Conservation (phyloP, 2,329 filamentous ascomycete genomes). For the Stagonosporopsis vannaccii region DNA sequence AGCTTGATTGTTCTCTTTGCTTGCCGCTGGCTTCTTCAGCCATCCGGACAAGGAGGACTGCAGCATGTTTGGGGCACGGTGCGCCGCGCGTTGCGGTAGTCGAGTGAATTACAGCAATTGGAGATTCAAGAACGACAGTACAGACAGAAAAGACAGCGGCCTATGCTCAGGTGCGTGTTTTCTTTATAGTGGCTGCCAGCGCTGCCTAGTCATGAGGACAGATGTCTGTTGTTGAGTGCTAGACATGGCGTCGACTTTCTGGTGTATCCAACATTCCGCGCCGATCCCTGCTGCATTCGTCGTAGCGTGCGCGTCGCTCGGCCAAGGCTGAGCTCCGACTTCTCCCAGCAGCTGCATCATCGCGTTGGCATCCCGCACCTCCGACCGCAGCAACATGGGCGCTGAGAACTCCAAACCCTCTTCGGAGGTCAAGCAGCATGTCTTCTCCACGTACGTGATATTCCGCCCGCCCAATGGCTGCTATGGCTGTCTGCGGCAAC, state of each 20-base stretch:
- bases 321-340: slow-evolving; percentile 42
- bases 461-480: slow-evolving; percentile 32
- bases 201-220: slow-evolving; percentile 12
- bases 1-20: slow-evolving; percentile 31
- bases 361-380: slow-evolving; percentile 29
- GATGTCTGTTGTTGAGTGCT: slow-evolving; percentile 19
- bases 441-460: slow-evolving; percentile 65
- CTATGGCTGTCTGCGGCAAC: neutral
- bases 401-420: slow-evolving; percentile 68
- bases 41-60: slow-evolving; percentile 57
- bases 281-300: slow-evolving; percentile 22
- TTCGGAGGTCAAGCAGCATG: slow-evolving; percentile 62
- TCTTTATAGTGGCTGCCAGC: neutral
- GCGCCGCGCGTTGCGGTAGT: slow-evolving; percentile 1
- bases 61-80: slow-evolving; percentile 41
- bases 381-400: slow-evolving; percentile 60
- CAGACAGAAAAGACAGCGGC: neutral
- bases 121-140: no score
- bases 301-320: slow-evolving; percentile 31
- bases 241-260: slow-evolving; percentile 26
- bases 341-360: slow-evolving; percentile 41
- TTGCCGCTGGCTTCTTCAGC: slow-evolving; percentile 55
- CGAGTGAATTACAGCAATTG: neutral
- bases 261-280: slow-evolving; percentile 27
- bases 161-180: neutral